Conservation (phyloP, 306 rosid species). For the Arachis stenosperma region DNA sequence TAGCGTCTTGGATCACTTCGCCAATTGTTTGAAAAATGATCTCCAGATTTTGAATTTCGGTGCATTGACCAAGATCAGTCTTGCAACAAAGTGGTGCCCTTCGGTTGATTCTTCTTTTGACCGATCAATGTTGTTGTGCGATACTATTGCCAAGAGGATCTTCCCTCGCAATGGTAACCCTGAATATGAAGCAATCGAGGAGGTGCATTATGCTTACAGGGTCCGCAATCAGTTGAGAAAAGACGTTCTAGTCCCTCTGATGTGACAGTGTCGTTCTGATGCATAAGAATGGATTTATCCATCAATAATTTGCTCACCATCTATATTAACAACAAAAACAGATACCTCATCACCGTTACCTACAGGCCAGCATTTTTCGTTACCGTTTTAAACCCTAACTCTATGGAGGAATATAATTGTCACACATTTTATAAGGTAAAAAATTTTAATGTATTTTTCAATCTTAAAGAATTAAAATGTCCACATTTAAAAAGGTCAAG, state of each 20-base stretch:
- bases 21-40: constrained; percentile 58
- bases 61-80: constrained; percentile 44
- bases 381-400: no score
- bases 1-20: constrained; percentile 57
- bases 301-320: no score
- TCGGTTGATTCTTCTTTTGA: constrained; percentile 72
- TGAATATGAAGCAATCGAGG: constrained; percentile 65
- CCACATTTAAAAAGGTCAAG: no score
- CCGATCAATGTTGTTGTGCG: constrained; percentile 59
- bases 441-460: no score
- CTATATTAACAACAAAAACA: no score
- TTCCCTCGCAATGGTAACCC: constrained; percentile 50
- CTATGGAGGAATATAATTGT: no score
- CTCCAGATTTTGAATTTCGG: constrained; percentile 44
- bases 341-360: no score
- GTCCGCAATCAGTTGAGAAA: constrained; percentile 71
- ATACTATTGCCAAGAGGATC: constrained; percentile 61
- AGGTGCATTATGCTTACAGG: constrained; percentile 69
- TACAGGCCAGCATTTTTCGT: no score
- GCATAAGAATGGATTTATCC: no score
- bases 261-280: no score
- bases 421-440: no score
- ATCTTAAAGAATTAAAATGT: no score
- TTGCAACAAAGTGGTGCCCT: constrained; percentile 88
- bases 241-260: constrained; percentile 62